phyloP scores from a whole-genome alignment of 345 rosid genomes.

The Rhodomyrtus tomentosa region DNA sequence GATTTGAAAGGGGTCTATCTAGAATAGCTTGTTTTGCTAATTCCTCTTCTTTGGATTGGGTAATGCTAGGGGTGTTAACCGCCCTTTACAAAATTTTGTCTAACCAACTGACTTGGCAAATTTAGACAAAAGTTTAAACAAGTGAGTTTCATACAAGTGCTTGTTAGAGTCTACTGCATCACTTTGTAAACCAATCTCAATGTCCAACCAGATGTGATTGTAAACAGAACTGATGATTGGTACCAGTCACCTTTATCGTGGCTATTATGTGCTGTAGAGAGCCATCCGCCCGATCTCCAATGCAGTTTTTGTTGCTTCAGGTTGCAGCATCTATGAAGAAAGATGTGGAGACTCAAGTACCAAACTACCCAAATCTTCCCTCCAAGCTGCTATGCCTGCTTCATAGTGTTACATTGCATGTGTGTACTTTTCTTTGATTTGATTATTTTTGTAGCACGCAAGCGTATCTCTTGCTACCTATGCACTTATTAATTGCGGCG shows the following conservation, averaged over 20 bases:
- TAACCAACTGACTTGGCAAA: not conserved
- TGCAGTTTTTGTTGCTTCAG: constrained; percentile 19
- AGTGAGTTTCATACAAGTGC: not conserved
- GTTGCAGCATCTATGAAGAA: constrained; percentile 93
- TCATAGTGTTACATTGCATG: constrained; percentile 76
- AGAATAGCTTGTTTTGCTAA: not conserved
- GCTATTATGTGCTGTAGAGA: not conserved
- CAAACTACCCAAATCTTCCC: constrained; percentile 88
- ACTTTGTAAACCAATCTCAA: not conserved
- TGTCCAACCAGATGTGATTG: not conserved
- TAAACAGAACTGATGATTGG: not conserved
- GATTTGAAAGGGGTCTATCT: not conserved
- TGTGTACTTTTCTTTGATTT: constrained; percentile 7
- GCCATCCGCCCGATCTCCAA: not conserved
- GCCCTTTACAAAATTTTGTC: not conserved
- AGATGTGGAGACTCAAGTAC: constrained; percentile 61
- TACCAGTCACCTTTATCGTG: not conserved
- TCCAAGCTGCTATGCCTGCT: constrained; percentile 80
- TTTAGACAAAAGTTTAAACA: not conserved
- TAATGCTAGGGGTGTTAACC: not conserved
- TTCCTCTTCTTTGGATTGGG: not conserved
- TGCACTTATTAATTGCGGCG: not conserved
- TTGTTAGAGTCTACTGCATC: not conserved
- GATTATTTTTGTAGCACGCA: not conserved
- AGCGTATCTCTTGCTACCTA: not conserved